Evolutionary conservation across 176 grass and related monocot genomes (phyloP).

Genomic region (Metroxylon sagu): DNA sequence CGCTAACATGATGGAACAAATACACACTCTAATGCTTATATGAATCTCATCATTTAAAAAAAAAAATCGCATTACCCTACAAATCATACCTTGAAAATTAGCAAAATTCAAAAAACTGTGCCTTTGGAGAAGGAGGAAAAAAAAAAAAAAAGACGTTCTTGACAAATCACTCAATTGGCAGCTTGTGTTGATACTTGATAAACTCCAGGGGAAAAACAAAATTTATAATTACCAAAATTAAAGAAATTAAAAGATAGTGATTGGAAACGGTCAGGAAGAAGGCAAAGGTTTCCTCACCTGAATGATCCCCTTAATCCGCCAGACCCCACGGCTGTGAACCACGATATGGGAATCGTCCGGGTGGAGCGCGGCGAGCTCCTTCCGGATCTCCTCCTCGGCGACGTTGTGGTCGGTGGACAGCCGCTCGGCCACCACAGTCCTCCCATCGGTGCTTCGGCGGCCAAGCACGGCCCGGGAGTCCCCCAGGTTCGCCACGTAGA

Average conservation of each 20-base stretch:
- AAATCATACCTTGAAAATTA: too few species aligned
- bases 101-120: too few species aligned
- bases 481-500: conserved; percentile 37
- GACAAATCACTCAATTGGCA: too few species aligned
- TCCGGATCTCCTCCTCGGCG: background rate
- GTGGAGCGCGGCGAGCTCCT: conserved; percentile 20
- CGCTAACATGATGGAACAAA: too few species aligned
- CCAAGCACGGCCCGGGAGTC: conserved; percentile 42
- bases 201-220: too few species aligned
- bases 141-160: too few species aligned
- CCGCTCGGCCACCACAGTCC: background rate
- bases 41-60: too few species aligned
- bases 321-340: background rate
- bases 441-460: background rate
- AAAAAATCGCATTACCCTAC: too few species aligned
- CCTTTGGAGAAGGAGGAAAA: too few species aligned
- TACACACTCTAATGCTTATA: too few species aligned
- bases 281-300: conserved; percentile 14
- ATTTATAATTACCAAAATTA: too few species aligned
- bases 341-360: conserved; percentile 22
- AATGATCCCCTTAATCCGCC: conserved; percentile 31
- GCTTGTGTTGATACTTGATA: too few species aligned
- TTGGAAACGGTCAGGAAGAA: conserved; percentile 2
- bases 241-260: background rate
- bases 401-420: conserved; percentile 35